Percentiles rank a stretch among this genome's conserved stretches.
Evolutionary conservation across 2,329 filamentous ascomycete genomes (phyloP).

Genomic region (Calonectria pseudoreteaudii): DNA sequence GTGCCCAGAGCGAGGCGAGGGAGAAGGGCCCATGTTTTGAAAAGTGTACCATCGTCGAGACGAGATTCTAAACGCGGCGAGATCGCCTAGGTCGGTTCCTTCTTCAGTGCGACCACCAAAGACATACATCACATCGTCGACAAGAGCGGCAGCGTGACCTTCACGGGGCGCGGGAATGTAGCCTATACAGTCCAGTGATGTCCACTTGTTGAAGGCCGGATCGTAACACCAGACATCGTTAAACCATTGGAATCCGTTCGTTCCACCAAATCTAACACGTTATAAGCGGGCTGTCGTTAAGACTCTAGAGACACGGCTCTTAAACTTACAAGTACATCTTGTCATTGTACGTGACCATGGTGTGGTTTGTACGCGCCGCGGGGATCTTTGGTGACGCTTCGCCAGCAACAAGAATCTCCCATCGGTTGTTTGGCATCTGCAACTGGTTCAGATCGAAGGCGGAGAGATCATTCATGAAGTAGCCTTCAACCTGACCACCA

Average conservation of each 20-base stretch:
- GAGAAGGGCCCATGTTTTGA: conserved; percentile 98
- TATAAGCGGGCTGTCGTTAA: conserved; percentile 24
- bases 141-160: conserved; percentile 91
- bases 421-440: conserved; percentile 89
- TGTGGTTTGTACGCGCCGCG: conserved; percentile 93
- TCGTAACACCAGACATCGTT: conserved; percentile 99
- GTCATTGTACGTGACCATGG: conserved; percentile 90
- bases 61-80: conserved; percentile 81
- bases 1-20: conserved; percentile 92
- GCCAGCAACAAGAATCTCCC: conserved; percentile 88
- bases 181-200: conserved; percentile 93
- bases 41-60: conserved; percentile 98
- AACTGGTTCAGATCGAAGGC: conserved; percentile 96
- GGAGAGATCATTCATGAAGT: conserved; percentile 97
- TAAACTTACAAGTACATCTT: conserved; percentile 87
- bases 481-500: conserved; percentile 95
- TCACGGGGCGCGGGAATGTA: conserved; percentile 96
- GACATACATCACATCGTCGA: conserved; percentile 99
- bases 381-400: conserved; percentile 70
- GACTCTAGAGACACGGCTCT: neutral
- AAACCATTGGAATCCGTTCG: conserved; percentile 96
- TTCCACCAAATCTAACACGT: conserved; percentile 85
- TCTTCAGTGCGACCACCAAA: conserved; percentile 97
- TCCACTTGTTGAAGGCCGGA: conserved; percentile 83
- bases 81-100: conserved; percentile 89